Evolutionary conservation across 176 grass and related monocot genomes (phyloP).

Genomic region (Carex littledalei): DNA sequence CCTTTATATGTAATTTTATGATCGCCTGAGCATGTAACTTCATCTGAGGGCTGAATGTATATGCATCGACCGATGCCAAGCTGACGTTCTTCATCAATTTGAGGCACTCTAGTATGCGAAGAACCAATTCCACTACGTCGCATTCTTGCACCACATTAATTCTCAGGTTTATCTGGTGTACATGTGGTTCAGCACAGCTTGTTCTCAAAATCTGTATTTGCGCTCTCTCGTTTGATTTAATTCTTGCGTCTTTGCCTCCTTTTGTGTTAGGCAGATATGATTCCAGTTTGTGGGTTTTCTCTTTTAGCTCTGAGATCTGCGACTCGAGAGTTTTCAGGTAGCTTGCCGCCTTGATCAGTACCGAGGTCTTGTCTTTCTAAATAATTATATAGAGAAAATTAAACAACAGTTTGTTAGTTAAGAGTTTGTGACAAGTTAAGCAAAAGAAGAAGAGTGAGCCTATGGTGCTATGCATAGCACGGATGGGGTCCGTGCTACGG

Average conservation of each 20-base stretch:
- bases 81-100: conserved; percentile 34
- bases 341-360: conserved; percentile 56
- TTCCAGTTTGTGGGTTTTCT: conserved; percentile 81
- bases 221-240: conserved; percentile 24
- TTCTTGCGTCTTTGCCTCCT: neutral
- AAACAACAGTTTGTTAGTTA: conserved; percentile 1
- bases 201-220: conserved; percentile 45
- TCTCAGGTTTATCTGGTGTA: conserved; percentile 48
- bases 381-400: neutral
- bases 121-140: conserved; percentile 63
- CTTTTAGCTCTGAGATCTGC: conserved; percentile 65
- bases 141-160: conserved; percentile 71
- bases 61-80: conserved; percentile 64
- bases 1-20: conserved; percentile 68
- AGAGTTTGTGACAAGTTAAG: neutral
- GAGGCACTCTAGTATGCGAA: conserved; percentile 62
- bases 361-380: conserved; percentile 92
- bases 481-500: too few relatives aligned
- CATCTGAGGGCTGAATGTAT: conserved; percentile 60
- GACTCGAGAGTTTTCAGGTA: conserved; percentile 54
- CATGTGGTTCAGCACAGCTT: neutral
- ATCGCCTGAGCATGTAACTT: conserved; percentile 55
- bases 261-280: conserved; percentile 24
- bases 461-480: too few relatives aligned
- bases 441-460: neutral